Percentiles rank a stretch among this genome's conserved stretches.
phyloP scores from a whole-genome alignment of 805 yeast species.

The Schizosaccharomyces octosporus region DNA sequence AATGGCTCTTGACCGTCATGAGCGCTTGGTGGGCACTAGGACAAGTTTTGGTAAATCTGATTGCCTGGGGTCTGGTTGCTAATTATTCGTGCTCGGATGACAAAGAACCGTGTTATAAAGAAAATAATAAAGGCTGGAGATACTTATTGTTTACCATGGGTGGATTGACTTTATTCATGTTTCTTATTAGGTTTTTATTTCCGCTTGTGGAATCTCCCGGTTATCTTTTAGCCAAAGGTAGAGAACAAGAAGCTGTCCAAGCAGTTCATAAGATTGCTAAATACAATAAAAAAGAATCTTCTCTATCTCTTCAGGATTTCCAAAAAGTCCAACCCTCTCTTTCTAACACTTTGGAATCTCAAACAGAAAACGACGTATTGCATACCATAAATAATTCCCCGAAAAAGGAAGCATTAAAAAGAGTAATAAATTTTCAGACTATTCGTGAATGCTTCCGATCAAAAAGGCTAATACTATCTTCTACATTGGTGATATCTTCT shows the following conservation, averaged over 20 bases:
- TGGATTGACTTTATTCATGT: constrained; percentile 25
- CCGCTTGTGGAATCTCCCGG: constrained; percentile 32
- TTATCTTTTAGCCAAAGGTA: constrained; percentile 27
- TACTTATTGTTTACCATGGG: constrained; percentile 31
- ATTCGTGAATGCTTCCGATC: constrained; percentile 24
- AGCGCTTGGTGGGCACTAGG: constrained; percentile 43
- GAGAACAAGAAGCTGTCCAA: constrained; percentile 25
- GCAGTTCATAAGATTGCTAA: constrained; percentile 24
- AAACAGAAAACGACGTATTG: background rate
- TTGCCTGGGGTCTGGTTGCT: constrained; percentile 33
- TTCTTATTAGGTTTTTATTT: constrained; percentile 23
- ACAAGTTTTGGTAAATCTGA: constrained; percentile 26
- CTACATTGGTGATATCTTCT: constrained; percentile 23
- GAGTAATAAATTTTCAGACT: constrained; percentile 12
- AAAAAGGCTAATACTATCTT: constrained; percentile 20
- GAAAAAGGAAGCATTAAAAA: background rate
- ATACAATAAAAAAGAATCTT: constrained; percentile 19
- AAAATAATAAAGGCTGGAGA: constrained; percentile 35
- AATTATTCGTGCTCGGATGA: constrained; percentile 20
- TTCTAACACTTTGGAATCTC: constrained; percentile 2
- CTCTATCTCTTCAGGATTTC: constrained; percentile 26
- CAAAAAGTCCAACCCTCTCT: constrained; percentile 10
- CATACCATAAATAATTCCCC: background rate
- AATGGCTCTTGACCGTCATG: constrained; percentile 28
- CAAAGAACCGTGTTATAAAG: background rate